These are phyloP conservation scores for Eucalyptus curtisii DNA, from an alignment of 345 rosid genomes.

Conservation along the genomic window DNA sequence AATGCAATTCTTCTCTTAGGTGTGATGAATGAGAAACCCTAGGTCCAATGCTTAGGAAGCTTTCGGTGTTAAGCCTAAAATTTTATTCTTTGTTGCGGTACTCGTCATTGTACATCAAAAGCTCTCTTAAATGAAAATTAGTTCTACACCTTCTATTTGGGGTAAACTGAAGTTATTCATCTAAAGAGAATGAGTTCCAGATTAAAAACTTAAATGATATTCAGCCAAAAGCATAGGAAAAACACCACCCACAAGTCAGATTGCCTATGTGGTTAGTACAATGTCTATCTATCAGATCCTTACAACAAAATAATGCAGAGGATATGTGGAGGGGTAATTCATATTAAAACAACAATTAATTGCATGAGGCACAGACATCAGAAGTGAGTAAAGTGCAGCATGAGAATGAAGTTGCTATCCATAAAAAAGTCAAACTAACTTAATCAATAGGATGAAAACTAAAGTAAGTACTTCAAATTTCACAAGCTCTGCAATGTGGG, in stretches of 20 bases:
- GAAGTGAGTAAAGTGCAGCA: background rate
- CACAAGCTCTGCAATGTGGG: background rate
- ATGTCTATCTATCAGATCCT: background rate
- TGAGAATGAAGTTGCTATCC: background rate
- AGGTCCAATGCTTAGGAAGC: background rate
- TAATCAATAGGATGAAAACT: background rate
- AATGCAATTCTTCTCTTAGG: background rate
- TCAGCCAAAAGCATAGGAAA: background rate
- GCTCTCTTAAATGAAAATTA: background rate
- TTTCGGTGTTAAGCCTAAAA: background rate
- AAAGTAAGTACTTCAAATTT: background rate
- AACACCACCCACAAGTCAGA: background rate
- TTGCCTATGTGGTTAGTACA: background rate
- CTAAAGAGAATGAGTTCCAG: background rate
- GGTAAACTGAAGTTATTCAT: background rate
- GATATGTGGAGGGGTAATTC: background rate
- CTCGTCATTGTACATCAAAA: background rate
- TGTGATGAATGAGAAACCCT: background rate
- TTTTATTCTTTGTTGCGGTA: background rate
- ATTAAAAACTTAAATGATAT: background rate
- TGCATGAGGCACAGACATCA: background rate
- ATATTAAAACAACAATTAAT: background rate
- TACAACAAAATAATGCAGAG: background rate
- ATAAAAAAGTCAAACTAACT: background rate
- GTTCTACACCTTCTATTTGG: background rate